Conservation (phyloP, 2,329 filamentous ascomycete genomes). For the Arthrobotrys iridis region DNA sequence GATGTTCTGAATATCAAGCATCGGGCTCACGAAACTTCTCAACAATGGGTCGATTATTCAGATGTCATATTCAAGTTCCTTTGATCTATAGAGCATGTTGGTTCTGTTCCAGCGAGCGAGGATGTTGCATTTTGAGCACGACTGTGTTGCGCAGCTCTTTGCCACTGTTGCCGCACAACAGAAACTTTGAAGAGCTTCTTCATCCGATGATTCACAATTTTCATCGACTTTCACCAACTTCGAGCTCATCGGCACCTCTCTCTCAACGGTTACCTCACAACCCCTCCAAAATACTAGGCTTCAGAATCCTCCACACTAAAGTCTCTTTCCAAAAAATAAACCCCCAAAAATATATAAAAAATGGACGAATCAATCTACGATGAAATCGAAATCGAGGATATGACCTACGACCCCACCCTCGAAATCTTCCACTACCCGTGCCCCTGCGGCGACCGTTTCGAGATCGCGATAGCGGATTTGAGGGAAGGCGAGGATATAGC, state of each 20-base stretch:
- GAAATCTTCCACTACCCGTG: constrained; percentile 97
- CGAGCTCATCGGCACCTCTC: no score
- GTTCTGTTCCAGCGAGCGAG: neutral
- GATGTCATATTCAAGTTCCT: no score
- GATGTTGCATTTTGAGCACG: neutral
- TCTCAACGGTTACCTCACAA: no score
- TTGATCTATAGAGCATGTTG: no score
- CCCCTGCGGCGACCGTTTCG: constrained; percentile 95
- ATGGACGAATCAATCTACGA: constrained; percentile 87
- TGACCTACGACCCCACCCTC: constrained; percentile 83
- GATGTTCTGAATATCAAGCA: no score
- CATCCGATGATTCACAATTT: neutral
- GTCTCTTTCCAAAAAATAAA: no score
- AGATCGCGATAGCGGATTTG: constrained; percentile 85
- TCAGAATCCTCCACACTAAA: no score
- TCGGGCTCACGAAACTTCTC: no score
- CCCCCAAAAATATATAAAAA: constrained; percentile 54
- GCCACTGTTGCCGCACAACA: neutral
- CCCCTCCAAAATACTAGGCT: neutral
- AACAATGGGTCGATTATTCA: no score
- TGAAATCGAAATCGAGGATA: constrained; percentile 98
- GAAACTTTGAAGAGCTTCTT: neutral
- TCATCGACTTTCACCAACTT: neutral
- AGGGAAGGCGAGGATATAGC: constrained; percentile 90
- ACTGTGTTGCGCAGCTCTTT: neutral